These are phyloP conservation scores for Pseudotsuga menziesii DNA, from an alignment of 75 land plant species.

Conservation along the genomic window DNA sequence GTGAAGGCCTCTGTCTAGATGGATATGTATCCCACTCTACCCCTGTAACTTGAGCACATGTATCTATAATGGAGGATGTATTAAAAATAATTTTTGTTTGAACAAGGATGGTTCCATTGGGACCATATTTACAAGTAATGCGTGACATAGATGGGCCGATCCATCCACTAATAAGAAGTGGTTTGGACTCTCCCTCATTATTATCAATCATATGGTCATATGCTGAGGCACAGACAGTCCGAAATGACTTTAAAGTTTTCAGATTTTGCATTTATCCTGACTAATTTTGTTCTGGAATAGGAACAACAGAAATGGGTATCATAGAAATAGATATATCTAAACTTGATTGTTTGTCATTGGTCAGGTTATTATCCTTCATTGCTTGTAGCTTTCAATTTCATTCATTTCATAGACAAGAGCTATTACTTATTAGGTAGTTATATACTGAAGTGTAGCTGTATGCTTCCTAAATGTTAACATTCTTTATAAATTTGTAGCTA, in stretches of 20 bases:
- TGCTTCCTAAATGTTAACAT: too few relatives aligned
- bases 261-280: neutral
- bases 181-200: too few relatives aligned
- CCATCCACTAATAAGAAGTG: neutral
- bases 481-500: neutral
- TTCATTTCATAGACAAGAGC: too few relatives aligned
- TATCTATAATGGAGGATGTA: neutral
- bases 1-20: neutral
- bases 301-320: conserved; percentile 3
- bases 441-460: too few relatives aligned
- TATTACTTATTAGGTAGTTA: too few relatives aligned
- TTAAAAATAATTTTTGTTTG: neutral
- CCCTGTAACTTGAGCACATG: neutral
- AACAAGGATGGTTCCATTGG: neutral
- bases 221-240: too few relatives aligned
- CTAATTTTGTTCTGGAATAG: neutral
- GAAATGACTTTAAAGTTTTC: neutral
- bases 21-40: neutral
- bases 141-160: neutral
- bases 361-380: too few relatives aligned
- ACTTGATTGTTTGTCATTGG: conserved; percentile 8
- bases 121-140: neutral
- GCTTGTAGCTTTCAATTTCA: too few relatives aligned
- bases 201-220: neutral
- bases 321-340: conserved; percentile 21